phyloP scores from a whole-genome alignment of 768 basidiomycete genomes.

The Boletus huronensis region DNA sequence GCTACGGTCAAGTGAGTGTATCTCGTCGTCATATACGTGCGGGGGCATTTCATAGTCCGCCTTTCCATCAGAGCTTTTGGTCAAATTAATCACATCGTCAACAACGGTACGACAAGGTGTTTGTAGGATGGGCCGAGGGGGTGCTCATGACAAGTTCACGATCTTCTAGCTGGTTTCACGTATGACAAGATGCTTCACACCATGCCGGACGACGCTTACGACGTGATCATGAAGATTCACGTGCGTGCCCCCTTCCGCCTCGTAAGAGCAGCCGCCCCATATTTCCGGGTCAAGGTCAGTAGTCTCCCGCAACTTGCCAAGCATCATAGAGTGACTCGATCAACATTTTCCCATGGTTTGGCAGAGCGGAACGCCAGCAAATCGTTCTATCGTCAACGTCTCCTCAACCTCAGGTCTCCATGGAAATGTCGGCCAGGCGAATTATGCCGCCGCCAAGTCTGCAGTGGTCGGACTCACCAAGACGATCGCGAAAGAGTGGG shows the following conservation, averaged over 20 bases:
- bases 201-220: conserved; percentile 77
- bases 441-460: conserved; percentile 78
- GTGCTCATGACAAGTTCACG: neutral
- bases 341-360: neutral
- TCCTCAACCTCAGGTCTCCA: conserved; percentile 82
- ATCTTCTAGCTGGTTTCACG: conserved; percentile 60
- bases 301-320: neutral
- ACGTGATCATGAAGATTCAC: conserved; percentile 81
- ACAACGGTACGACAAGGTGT: conserved; percentile 53
- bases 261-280: conserved; percentile 78
- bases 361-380: conserved; percentile 54
- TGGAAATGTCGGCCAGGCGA: conserved; percentile 83
- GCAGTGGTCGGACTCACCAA: conserved; percentile 79
- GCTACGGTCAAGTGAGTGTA: conserved; percentile 70
- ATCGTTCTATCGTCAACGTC: conserved; percentile 76
- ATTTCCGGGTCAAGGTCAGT: conserved; percentile 71
- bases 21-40: neutral
- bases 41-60: neutral
- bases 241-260: conserved; percentile 85
- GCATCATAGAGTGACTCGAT: neutral
- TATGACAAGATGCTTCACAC: conserved; percentile 88
- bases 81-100: conserved; percentile 83
- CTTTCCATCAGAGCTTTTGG: conserved; percentile 60
- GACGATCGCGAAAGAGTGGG: conserved; percentile 89
- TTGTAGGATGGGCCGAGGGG: neutral